Conservation (phyloP, 2,329 filamentous ascomycete genomes). For the Amylocarpus encephaloides region DNA sequence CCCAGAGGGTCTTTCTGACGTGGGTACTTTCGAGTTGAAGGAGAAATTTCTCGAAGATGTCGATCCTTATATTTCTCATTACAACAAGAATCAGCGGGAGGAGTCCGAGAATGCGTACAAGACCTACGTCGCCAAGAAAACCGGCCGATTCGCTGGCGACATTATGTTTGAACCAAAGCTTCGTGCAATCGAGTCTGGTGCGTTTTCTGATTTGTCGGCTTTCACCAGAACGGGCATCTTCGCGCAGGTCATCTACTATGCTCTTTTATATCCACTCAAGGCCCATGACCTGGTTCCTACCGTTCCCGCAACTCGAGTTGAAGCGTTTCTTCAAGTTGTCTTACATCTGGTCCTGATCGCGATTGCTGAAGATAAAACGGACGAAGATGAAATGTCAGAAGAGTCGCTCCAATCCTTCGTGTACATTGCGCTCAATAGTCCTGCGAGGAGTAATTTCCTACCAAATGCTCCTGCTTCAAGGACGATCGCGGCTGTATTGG, state of each 20-base stretch:
- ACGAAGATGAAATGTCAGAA: conserved; percentile 44
- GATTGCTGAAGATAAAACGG: conserved; percentile 69
- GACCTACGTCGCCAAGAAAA: conserved; percentile 79
- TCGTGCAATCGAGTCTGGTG: conserved; percentile 65
- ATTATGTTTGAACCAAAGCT: conserved; percentile 89
- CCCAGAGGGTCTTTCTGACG: conserved; percentile 86
- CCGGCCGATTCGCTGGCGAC: conserved; percentile 71
- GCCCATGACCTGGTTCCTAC: conserved; percentile 62
- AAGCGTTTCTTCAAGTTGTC: conserved; percentile 87
- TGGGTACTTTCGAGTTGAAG: conserved; percentile 89
- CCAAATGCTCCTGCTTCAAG: conserved; percentile 48
- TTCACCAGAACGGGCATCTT: conserved; percentile 86
- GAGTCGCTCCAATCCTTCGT: conserved; percentile 61
- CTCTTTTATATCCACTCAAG: conserved; percentile 72
- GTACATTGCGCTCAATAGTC: conserved; percentile 59
- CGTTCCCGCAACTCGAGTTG: conserved; percentile 75
- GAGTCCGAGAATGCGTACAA: conserved; percentile 89
- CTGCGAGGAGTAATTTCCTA: conserved; percentile 56
- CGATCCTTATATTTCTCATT: conserved; percentile 93
- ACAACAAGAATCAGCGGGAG: conserved; percentile 93
- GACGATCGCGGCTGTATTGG: conserved; percentile 59
- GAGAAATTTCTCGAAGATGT: conserved; percentile 79
- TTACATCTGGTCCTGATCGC: conserved; percentile 83
- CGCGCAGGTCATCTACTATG: conserved; percentile 83
- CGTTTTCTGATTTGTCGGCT: conserved; percentile 67